Percentiles rank a stretch among this genome's conserved stretches.
Conservation (phyloP, 768 basidiomycete genomes). For the Agrocybe chaxingu region DNA sequence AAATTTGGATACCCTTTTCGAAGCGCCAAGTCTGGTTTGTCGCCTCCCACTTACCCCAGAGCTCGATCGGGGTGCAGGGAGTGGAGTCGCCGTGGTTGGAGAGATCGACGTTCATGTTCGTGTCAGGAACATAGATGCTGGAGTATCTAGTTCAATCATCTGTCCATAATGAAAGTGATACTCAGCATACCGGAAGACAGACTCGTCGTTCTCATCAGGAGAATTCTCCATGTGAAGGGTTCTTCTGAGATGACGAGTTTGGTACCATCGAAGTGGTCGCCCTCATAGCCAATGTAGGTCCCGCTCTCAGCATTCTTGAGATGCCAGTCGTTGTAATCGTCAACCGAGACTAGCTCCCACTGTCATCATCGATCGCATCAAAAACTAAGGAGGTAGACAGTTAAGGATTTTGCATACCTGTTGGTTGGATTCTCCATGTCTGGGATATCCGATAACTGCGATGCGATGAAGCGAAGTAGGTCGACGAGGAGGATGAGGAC, state of each 20-base stretch:
- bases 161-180: background rate
- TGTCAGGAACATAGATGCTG: conserved; percentile 37
- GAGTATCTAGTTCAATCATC: background rate
- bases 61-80: conserved; percentile 35
- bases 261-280: conserved; percentile 22
- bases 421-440: conserved; percentile 39
- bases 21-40: conserved; percentile 33
- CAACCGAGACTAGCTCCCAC: conserved; percentile 10
- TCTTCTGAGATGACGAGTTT: conserved; percentile 24
- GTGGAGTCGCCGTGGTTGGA: conserved; percentile 36
- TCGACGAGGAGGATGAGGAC: conserved; percentile 12
- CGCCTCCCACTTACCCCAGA: conserved; percentile 41
- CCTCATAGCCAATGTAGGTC: conserved; percentile 27
- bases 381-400: too few relatives aligned
- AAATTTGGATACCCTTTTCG: conserved; percentile 8
- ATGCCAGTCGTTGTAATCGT: conserved; percentile 16
- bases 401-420: conserved; percentile 21
- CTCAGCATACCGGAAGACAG: conserved; percentile 24
- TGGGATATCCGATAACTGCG: conserved; percentile 38
- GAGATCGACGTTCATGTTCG: conserved; percentile 35
- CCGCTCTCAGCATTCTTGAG: conserved; percentile 31
- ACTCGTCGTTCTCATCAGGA: conserved; percentile 24
- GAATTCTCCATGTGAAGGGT: conserved; percentile 35
- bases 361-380: background rate
- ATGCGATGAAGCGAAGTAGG: conserved; percentile 20